A percentile compares a stretch with the other conserved stretches of the same genome.
These are phyloP conservation scores for Saccharomyces eubayanus DNA, from an alignment of 805 yeast genomes.

Conservation along the genomic window DNA sequence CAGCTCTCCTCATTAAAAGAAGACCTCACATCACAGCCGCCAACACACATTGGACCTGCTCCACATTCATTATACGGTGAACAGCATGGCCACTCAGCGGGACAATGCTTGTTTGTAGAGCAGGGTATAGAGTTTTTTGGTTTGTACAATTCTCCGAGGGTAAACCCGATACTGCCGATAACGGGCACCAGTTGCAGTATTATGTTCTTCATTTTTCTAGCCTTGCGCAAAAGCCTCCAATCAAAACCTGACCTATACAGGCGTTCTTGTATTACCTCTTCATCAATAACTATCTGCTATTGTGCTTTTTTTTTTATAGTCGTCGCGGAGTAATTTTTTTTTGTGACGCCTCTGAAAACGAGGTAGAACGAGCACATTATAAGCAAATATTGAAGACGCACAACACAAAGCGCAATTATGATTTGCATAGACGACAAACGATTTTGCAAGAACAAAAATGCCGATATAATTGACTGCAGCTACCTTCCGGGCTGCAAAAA, in stretches of 20 bases:
- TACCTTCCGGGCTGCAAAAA: background rate
- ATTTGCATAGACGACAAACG: background rate
- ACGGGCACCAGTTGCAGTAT: background rate
- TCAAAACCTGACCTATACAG: background rate
- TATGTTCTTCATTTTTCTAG: background rate
- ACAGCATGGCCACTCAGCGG: constrained; percentile 76
- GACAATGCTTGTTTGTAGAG: constrained; percentile 41
- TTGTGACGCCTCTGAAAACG: background rate
- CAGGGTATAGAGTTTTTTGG: constrained; percentile 21
- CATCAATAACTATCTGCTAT: background rate
- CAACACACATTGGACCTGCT: constrained; percentile 64
- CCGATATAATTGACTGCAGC: background rate
- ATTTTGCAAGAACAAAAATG: background rate
- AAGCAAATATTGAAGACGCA: background rate
- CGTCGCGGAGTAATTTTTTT: background rate
- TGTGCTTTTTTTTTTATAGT: background rate
- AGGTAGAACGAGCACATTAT: background rate
- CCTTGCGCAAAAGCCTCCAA: background rate
- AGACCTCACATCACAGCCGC: constrained; percentile 77
- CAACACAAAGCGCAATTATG: background rate
- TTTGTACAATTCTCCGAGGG: constrained; percentile 16
- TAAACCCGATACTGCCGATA: background rate
- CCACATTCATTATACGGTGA: constrained; percentile 82
- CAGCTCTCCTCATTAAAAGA: constrained; percentile 64
- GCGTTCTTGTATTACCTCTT: background rate